Base-by-base conservation (phyloP, 108 stramenopile species). In the Mayamaea pseudoterrestris region DNA sequence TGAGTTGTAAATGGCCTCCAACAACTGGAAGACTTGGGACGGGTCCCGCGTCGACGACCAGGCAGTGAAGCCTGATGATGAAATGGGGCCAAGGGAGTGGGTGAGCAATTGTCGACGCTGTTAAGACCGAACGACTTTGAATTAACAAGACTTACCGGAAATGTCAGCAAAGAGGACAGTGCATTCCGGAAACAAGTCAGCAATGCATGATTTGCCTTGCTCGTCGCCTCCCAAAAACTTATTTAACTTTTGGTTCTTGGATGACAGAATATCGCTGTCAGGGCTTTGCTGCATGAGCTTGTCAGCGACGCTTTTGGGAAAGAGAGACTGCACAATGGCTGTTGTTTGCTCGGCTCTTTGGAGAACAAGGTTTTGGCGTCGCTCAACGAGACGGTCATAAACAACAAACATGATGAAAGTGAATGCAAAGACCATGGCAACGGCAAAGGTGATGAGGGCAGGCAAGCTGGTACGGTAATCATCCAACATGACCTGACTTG, bases 11-110 rank as follows among this genome's bases (percentile, higher is more conserved):
- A 54, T 42, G n/a, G 50, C 41, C 40, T 63, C 53, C 40, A 63
- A 23, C 11, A 63, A 46, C 12, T 20, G 44, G 21, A 63, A 63
- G 9, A 63, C 61, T 41, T 53, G 53, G 2, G 53, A 22, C 6
- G 61, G 61, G 21, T 63, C 54, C 20, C 61, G 29, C 41, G 49
- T 43, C 31, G 51, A 53, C 9, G 28, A 31, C 61, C 61, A 63
- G 1, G 61, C 61, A 16, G 61, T 63, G 44, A 63, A 55, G 4
- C 61, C 61, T 12, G 47, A 41, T 14, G 41, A 14, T 11, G 7
- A 16, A 7, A 17, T 7, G 14, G 16, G 16, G 9, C 7, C 9
- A 41, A 17, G 9, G 7, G n/a, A 41, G n/a, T 41, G 41, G 9
- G 41, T 14, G 9, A 14, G 9, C 41, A 7, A 8, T n/a, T n/a